Evolutionary conservation across 805 yeast species (phyloP).

Genomic region (Spathaspora girioi): DNA sequence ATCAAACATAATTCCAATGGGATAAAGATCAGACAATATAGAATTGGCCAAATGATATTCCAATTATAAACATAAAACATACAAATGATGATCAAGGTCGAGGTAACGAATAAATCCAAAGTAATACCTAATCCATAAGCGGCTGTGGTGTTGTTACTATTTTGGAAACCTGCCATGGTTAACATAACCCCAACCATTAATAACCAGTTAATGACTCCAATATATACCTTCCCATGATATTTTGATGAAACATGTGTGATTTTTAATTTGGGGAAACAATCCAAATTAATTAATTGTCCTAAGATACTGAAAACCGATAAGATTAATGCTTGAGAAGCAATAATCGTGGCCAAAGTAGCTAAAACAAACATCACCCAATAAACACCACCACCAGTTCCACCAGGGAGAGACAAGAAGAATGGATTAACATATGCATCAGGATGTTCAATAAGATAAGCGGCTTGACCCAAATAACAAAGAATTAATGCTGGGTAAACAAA

Average conservation of each 20-base stretch:
- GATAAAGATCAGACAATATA: slow-evolving; percentile 37
- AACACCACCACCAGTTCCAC: slow-evolving; percentile 38
- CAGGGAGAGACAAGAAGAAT: slow-evolving; percentile 51
- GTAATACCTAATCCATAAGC: slow-evolving; percentile 62
- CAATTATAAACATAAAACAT: slow-evolving; percentile 42
- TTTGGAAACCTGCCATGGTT: slow-evolving; percentile 52
- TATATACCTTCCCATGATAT: slow-evolving; percentile 49
- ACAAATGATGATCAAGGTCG: slow-evolving; percentile 42
- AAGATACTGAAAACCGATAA: slow-evolving; percentile 52
- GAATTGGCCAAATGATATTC: slow-evolving; percentile 29
- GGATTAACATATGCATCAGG: slow-evolving; percentile 40
- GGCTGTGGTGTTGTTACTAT: slow-evolving; percentile 48
- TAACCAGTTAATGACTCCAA: slow-evolving; percentile 48
- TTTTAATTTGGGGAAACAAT: slow-evolving; percentile 50
- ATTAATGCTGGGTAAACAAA: slow-evolving; percentile 53
- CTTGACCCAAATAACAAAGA: slow-evolving; percentile 56
- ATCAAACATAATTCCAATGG: slow-evolving; percentile 47
- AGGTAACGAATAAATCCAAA: slow-evolving; percentile 52
- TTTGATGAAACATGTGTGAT: slow-evolving; percentile 43
- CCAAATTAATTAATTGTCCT: slow-evolving; percentile 49
- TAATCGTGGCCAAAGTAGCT: slow-evolving; percentile 52
- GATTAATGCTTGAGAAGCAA: slow-evolving; percentile 60
- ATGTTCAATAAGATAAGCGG: slow-evolving; percentile 41
- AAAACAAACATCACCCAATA: slow-evolving; percentile 52
- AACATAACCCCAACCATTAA: slow-evolving; percentile 49